These are phyloP conservation scores for Calendula officinalis DNA, from an alignment of 129 eudicot genomes.

Conservation along the genomic window DNA sequence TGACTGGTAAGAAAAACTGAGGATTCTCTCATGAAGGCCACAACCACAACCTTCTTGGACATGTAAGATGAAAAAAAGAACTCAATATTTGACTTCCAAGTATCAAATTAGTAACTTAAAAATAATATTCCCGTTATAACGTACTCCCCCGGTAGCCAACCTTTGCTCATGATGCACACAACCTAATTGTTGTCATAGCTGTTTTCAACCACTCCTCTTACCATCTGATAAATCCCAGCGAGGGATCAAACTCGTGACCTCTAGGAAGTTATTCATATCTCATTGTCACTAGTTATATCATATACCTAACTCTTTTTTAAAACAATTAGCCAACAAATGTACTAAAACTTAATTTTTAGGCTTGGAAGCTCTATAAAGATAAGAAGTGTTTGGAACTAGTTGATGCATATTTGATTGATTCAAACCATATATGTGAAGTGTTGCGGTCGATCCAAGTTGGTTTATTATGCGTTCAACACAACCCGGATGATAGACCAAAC, in stretches of 20 bases:
- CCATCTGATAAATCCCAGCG: too few relatives aligned
- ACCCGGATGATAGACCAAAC: conserved; percentile 31
- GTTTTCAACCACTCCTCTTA: too few relatives aligned
- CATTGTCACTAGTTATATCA: too few relatives aligned
- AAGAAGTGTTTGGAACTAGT: conserved; percentile 27
- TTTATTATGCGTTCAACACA: conserved; percentile 37
- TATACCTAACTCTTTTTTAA: too few relatives aligned
- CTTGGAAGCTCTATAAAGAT: conserved; percentile 35
- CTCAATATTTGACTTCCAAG: not conserved
- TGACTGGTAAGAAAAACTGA: conserved; percentile 27
- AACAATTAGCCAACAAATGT: not conserved
- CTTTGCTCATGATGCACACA: too few relatives aligned
- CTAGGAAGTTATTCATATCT: too few relatives aligned
- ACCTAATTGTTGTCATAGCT: too few relatives aligned
- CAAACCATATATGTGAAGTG: conserved; percentile 10
- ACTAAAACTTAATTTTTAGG: conserved; percentile 5
- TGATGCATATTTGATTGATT: not conserved
- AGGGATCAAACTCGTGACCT: too few relatives aligned
- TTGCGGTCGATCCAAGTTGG: conserved; percentile 26
- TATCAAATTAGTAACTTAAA: not conserved
- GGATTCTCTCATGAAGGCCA: conserved; percentile 30
- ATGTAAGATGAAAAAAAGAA: conserved; percentile 15
- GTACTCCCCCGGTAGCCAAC: too few relatives aligned
- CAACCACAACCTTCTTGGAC: conserved; percentile 31
- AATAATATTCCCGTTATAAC: too few relatives aligned